A percentile compares a stretch with the other conserved stretches of the same genome.
phyloP scores from a whole-genome alignment of 169 alveolate genomes.

The Amoebophrya sp. region DNA sequence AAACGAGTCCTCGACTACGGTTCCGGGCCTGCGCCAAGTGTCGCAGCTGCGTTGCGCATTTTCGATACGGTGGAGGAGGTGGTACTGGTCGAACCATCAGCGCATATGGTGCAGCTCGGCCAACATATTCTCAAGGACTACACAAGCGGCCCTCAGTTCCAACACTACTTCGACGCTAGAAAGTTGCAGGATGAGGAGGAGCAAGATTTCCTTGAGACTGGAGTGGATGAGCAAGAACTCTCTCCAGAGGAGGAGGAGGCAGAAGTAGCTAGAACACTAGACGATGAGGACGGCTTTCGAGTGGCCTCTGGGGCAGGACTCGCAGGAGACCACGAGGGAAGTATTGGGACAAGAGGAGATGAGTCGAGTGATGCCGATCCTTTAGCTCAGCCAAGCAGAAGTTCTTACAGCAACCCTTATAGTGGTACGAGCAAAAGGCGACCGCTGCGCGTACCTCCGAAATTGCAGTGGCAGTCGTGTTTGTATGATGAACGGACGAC shows the following conservation, averaged over 20 bases:
- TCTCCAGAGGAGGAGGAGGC: too few species aligned
- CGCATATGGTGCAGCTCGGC: constrained; percentile 31
- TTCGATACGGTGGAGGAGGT: constrained; percentile 26
- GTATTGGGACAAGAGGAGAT: too few species aligned
- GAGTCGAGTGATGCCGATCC: too few species aligned
- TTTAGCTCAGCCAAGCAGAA: too few species aligned
- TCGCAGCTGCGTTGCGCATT: constrained; percentile 30
- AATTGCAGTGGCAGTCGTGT: neutral
- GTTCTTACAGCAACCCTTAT: too few species aligned
- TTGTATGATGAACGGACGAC: neutral
- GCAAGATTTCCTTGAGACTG: too few species aligned
- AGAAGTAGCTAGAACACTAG: too few species aligned
- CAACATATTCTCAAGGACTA: constrained; percentile 19
- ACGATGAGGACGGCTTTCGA: neutral
- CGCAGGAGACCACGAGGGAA: neutral
- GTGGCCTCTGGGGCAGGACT: neutral
- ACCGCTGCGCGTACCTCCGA: neutral
- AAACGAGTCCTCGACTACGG: constrained; percentile 45
- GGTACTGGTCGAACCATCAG: constrained; percentile 35
- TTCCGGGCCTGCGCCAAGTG: constrained; percentile 41
- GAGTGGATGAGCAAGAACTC: too few species aligned
- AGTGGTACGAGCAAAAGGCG: too few species aligned
- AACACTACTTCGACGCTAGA: neutral
- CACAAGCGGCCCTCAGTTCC: neutral
- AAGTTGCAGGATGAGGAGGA: neutral